Evolutionary conservation across 2,329 filamentous ascomycete genomes (phyloP), one percentile per base, ranked within the genome.

Genomic region (Ophioceras dolichostomum): DNA sequence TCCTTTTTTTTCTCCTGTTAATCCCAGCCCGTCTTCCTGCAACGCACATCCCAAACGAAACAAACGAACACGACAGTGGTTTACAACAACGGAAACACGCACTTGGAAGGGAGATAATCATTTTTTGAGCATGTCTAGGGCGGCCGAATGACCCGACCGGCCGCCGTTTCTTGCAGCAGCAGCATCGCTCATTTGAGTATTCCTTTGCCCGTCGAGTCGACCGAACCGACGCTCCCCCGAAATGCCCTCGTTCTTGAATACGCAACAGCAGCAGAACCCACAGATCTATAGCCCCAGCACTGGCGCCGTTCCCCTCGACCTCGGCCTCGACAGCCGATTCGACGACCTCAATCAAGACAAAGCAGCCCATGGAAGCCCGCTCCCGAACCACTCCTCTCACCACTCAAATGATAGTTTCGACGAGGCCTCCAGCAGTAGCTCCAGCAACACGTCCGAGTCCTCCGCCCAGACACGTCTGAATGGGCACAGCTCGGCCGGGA

Each of bases 161-260:
- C 29, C 20, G 10, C 24, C 30, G 36, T 21, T 29, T n/a, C 32
- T 24, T 20, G 10, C 19, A 21, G 21, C 30, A 21, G 10, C 36
- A 37, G 13, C 21, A 35, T 35, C 26, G 33, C 20, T 27, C 33
- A 35, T 26, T 26, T n/a, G 28, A 37, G 36, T 31, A 37, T 37
- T 18, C 22, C 18, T 35, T 26, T n/a, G 18, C 24, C n/a, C n/a
- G n/a, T n/a, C n/a, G n/a, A n/a, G n/a, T n/a, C n/a, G n/a, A n/a
- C n/a, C n/a, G n/a, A n/a, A n/a, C 12, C 17, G 12, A 16, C 16
- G 30, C 14, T 17, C 30, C 17, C 17, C 42, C 45, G 49, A 56
- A 45, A 73, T 73, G 69, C 69, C 69, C 60, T 70, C 68, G 45
- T 73, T 70, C 53, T 51, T 71, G 46, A 60, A 61, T 52, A 60